phyloP scores from a whole-genome alignment of 805 yeast species.

The Lachancea sp. region DNA sequence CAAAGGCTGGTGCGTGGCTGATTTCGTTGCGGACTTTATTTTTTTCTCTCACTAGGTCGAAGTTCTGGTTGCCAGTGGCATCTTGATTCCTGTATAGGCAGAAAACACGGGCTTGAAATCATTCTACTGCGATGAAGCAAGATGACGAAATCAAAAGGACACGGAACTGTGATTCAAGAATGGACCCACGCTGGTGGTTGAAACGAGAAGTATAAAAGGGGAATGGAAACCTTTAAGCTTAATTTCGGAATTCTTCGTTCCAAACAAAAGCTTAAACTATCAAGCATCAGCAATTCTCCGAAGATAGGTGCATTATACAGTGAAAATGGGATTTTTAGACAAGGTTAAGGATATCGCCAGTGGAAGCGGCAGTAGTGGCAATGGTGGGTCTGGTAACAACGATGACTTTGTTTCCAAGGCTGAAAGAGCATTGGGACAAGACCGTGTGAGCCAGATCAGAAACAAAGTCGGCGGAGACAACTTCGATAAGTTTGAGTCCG shows the following conservation, averaged over 20 bases:
- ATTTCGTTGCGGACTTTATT: neutral
- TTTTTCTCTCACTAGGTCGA: neutral
- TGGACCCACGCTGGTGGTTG: neutral
- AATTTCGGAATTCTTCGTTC: no score
- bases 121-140: no score
- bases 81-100: neutral
- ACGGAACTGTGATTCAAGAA: neutral
- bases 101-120: neutral
- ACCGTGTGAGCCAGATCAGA: slow-evolving; percentile 10
- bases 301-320: no score
- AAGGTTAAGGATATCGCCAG: slow-evolving; percentile 34
- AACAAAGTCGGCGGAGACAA: slow-evolving; percentile 25
- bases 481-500: slow-evolving; percentile 25
- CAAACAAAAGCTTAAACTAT: no score
- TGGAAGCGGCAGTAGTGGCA: slow-evolving; percentile 12
- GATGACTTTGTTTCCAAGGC: slow-evolving; percentile 24
- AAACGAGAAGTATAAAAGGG: slow-evolving; percentile 1
- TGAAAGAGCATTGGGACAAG: slow-evolving; percentile 12
- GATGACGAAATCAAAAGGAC: neutral
- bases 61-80: neutral
- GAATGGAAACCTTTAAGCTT: no score
- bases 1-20: neutral
- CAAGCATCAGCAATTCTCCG: no score
- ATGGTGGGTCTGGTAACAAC: slow-evolving; percentile 16
- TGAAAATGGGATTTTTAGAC: slow-evolving; percentile 40